These are phyloP conservation scores for Chlorella ohadii DNA, from an alignment of 139 green algal species.

Conservation along the genomic window DNA sequence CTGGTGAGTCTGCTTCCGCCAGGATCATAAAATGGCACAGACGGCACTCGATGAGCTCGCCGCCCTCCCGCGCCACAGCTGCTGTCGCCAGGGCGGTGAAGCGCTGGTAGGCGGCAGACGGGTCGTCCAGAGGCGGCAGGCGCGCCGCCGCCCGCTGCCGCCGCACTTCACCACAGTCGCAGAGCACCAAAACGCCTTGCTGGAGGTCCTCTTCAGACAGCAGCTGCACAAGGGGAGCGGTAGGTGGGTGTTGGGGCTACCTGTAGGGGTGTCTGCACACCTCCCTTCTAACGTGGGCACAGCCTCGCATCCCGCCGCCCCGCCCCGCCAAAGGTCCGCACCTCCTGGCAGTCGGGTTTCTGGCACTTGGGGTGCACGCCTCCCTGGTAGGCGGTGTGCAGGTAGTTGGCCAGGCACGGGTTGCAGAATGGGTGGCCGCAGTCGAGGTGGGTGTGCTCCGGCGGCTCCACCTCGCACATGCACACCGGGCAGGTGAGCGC, in stretches of 20 bases:
- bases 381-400: background rate
- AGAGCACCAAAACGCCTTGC: background rate
- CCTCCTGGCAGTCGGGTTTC: background rate
- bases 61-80: background rate
- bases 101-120: background rate
- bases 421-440: background rate
- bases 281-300: too few species aligned
- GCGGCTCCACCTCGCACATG: background rate
- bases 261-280: too few species aligned
- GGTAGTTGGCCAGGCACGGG: background rate
- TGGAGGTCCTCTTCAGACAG: background rate
- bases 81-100: background rate
- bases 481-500: background rate
- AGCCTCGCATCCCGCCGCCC: too few species aligned
- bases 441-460: background rate
- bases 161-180: background rate
- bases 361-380: background rate
- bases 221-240: background rate
- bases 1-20: background rate
- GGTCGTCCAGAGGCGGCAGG: background rate
- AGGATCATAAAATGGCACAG: background rate
- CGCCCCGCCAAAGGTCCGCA: too few species aligned
- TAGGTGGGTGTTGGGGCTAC: too few species aligned
- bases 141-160: background rate
- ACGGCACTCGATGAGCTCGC: background rate